Evolutionary conservation across 116 monocot genomes (phyloP), one percentile per base, ranked within the genome.

Genomic region (Thalassia testudinum): DNA sequence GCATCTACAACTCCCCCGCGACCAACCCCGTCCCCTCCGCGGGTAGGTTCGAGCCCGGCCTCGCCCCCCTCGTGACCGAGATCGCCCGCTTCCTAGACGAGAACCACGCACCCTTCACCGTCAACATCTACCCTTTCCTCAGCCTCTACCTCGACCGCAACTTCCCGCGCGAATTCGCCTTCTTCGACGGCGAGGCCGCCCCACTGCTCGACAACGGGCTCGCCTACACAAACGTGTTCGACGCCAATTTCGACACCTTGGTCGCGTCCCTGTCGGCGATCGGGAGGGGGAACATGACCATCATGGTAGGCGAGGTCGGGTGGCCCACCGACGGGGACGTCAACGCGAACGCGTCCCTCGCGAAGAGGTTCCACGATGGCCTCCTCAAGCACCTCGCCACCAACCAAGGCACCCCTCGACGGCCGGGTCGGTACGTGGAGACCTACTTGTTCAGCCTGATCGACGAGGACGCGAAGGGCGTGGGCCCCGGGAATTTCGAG

Each of bases 91-190:
- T 81, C 56, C 54, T 76, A 11, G 44, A 48, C 50, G 21, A 73
- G 25, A 68, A 51, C 17, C 30, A 30, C 5, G 56, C 73, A 2
- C 73, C 81, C n/a, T 73, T 81, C 70, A 62, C 66, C 23, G 69
- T 81, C 18, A 81, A 81, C 73, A 81, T 81, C 27, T 81, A 81
- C 66, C 81, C 81, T 0, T 81, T 81, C 60, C 52, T 81, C 8
- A 72, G 72, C 50, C 28, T 81, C 5, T 70, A 70, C 37, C 54
- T 14, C n/a, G 61, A 59, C 60, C 22, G 45, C 1, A 26, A 61
- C 56, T 82, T 82, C 63, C 81, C 81, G 0, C n/a, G 76, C 1
- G 73, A 82, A 21, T 82, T 58, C 26, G 81, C 81, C 4, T 82
- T 82, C 67, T 82, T 82, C 50, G 81, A 77, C 27, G 72, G 72